Percentiles rank a stretch among this genome's conserved stretches.
Evolutionary conservation across 1,284 basidiomycete genomes (phyloP).

Genomic region (Puccinia horiana): DNA sequence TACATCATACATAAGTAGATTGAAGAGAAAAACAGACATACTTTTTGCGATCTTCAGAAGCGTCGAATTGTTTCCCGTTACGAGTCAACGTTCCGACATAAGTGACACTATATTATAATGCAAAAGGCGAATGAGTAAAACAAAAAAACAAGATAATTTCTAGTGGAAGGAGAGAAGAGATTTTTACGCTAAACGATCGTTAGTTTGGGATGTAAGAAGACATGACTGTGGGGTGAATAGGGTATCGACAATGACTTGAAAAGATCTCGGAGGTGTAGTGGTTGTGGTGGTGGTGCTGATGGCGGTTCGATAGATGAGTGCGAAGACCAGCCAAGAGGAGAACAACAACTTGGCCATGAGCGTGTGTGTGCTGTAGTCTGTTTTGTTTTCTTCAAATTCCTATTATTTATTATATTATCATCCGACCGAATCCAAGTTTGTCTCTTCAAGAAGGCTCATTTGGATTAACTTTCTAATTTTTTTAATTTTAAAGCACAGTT

Average conservation of each 20-base stretch:
- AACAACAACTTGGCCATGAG: too few species aligned
- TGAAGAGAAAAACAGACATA: background rate
- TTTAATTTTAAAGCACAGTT: too few species aligned
- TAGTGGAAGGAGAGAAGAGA: background rate
- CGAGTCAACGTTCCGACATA: conserved; percentile 36
- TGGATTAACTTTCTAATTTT: too few species aligned
- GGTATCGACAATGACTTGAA: background rate
- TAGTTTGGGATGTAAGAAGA: conserved; percentile 8
- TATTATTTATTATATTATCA: too few species aligned
- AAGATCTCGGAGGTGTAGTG: too few species aligned
- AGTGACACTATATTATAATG: background rate
- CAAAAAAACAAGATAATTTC: background rate
- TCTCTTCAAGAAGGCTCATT: too few species aligned
- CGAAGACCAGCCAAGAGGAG: too few species aligned
- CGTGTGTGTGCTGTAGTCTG: too few species aligned
- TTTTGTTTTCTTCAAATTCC: too few species aligned
- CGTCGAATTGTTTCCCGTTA: conserved; percentile 34
- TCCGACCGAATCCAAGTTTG: too few species aligned
- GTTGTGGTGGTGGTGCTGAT: background rate
- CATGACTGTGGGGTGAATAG: conserved; percentile 29
- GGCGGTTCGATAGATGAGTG: too few species aligned
- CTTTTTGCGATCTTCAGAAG: conserved; percentile 25
- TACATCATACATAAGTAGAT: too few species aligned
- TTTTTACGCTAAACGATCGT: conserved; percentile 30
- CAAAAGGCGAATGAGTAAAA: background rate